phyloP scores from a whole-genome alignment of 1,284 basidiomycete species.

The Papiliotrema laurentii region DNA sequence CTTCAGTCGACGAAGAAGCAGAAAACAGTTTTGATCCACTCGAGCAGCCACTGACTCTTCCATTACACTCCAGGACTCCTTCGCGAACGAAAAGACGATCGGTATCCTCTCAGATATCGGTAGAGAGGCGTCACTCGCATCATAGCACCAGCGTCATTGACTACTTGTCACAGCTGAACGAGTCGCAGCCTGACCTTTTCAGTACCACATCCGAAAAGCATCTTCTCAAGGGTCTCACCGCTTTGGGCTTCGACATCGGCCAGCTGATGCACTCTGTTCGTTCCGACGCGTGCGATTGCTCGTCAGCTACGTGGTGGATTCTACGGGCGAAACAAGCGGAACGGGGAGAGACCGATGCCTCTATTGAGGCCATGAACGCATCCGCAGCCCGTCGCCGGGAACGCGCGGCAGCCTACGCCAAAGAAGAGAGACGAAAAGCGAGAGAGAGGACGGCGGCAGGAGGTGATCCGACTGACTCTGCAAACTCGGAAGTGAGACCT shows the following conservation, averaged over 20 bases:
- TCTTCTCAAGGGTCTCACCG: conserved; percentile 68
- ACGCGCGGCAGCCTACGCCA: conserved; percentile 25
- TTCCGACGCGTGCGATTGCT: conserved; percentile 85
- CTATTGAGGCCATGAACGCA: conserved; percentile 24
- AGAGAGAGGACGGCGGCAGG: conserved; percentile 19
- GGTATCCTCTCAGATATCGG: conserved; percentile 67
- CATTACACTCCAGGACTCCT: conserved; percentile 68
- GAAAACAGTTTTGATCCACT: conserved; percentile 21
- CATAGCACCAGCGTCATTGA: conserved; percentile 41
- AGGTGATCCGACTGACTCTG: too few species aligned
- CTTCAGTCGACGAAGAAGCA: conserved; percentile 25
- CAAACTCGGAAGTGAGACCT: too few species aligned
- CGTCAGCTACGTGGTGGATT: conserved; percentile 96
- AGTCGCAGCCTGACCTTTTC: conserved; percentile 73
- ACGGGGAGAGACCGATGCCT: conserved; percentile 43
- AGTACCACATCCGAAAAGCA: conserved; percentile 75
- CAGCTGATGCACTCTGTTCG: conserved; percentile 91
- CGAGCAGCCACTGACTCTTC: conserved; percentile 39
- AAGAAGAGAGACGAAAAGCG: conserved; percentile 27
- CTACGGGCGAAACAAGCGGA: conserved; percentile 64
- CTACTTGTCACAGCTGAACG: conserved; percentile 67
- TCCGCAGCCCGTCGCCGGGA: conserved; percentile 23
- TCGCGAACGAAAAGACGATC: conserved; percentile 91
- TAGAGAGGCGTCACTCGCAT: conserved; percentile 45
- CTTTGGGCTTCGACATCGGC: conserved; percentile 83